A percentile compares a stretch with the other conserved stretches of the same genome.
Evolutionary conservation across 78 protist species (phyloP).

Genomic region (Dictyostelium intermedium): DNA sequence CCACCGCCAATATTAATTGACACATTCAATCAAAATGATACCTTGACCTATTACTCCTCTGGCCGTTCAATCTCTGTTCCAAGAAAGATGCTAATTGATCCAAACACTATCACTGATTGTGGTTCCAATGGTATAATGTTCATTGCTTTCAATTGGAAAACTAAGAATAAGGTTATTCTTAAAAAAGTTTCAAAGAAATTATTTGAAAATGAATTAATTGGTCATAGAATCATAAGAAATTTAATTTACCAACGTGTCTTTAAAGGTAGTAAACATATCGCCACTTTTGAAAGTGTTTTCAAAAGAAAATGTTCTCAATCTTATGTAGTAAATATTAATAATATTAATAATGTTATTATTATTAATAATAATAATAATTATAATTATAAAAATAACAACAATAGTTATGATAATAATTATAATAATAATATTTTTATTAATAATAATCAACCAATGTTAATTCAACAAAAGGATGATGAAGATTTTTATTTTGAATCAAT

Average conservation of each 20-base stretch:
- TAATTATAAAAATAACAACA: no score
- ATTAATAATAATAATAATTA: no score
- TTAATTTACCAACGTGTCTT: background rate
- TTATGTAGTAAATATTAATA: no score
- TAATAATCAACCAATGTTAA: background rate
- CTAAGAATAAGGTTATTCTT: background rate
- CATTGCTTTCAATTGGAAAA: background rate
- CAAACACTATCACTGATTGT: background rate
- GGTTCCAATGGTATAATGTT: background rate
- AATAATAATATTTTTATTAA: no score
- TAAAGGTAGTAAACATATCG: background rate
- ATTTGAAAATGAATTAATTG: background rate
- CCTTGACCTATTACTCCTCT: background rate
- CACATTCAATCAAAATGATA: background rate
- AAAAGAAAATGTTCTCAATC: background rate
- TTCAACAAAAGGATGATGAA: background rate
- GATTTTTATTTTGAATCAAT: background rate
- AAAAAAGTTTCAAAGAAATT: background rate
- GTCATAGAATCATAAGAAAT: background rate
- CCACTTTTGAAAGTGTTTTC: background rate
- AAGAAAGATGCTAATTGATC: background rate
- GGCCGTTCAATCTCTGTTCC: background rate
- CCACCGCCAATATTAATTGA: background rate
- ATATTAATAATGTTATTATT: no score
- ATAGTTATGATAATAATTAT: no score